Percentiles rank a stretch among this genome's conserved stretches.
Evolutionary conservation across 371 early-diverging fungal species (phyloP).

Genomic region (Funneliformis caledonium): DNA sequence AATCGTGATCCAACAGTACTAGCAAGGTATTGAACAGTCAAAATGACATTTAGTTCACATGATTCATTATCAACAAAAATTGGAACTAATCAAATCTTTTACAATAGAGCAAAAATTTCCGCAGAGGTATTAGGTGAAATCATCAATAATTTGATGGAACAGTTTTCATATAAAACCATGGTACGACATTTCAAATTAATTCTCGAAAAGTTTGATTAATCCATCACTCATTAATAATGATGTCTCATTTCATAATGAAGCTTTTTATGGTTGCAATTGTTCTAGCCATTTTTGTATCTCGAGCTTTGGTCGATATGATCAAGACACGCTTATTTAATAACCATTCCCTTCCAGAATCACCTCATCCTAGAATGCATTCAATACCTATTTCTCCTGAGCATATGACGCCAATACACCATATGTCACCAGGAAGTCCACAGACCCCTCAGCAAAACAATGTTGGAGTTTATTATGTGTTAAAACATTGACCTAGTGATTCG

Average conservation of each 20-base stretch:
- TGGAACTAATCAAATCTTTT: not conserved
- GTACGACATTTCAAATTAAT: not conserved
- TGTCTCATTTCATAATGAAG: not conserved
- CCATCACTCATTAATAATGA: not conserved
- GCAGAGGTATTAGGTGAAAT: constrained; percentile 17
- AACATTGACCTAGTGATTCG: too few species aligned
- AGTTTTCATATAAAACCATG: constrained; percentile 34
- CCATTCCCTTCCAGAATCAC: not conserved
- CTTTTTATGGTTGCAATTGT: constrained; percentile 10
- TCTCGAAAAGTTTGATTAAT: not conserved
- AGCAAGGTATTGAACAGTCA: constrained; percentile 9
- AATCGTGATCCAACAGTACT: constrained; percentile 32
- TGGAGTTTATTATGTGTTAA: constrained; percentile 16
- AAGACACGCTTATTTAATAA: constrained; percentile 1
- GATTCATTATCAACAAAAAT: not conserved
- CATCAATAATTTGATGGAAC: constrained; percentile 14
- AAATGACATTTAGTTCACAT: not conserved
- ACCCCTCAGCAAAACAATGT: not conserved
- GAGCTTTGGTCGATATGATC: not conserved
- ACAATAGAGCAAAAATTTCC: constrained; percentile 24
- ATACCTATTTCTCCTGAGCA: not conserved
- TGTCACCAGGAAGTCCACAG: not conserved
- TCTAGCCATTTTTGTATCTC: not conserved
- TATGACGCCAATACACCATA: constrained; percentile 20
- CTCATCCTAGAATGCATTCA: constrained; percentile 9